A percentile compares a stretch with the other conserved stretches of the same genome.
phyloP scores from a whole-genome alignment of 441 rosid genomes.

The Hypseocharis bilobata region DNA sequence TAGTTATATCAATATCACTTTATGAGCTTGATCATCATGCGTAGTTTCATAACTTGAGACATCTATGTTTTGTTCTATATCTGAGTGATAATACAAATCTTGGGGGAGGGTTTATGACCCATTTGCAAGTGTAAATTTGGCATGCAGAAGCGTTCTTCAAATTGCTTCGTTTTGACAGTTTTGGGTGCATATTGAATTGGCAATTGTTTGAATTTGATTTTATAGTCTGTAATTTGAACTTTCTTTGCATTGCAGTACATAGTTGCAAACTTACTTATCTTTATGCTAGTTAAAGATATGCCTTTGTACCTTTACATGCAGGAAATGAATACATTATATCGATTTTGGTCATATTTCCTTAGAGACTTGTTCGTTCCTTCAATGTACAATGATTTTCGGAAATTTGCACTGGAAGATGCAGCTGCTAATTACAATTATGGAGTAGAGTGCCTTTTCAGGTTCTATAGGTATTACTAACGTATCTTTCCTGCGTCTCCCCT shows the following conservation, averaged over 20 bases:
- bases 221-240: neutral
- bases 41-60: no score
- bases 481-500: no score
- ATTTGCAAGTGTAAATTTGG: neutral
- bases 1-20: no score
- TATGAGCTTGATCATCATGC: no score
- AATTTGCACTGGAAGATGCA: slow-evolving; percentile 79
- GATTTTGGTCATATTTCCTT: slow-evolving; percentile 92
- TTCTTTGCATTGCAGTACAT: neutral
- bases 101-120: neutral
- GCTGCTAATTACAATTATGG: slow-evolving; percentile 74
- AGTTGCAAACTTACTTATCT: neutral
- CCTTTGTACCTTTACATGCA: slow-evolving; percentile 30
- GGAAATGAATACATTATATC: slow-evolving; percentile 95
- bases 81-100: neutral
- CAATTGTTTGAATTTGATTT: slow-evolving; percentile 1
- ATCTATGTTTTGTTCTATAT: neutral
- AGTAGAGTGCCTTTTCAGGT: slow-evolving; percentile 87
- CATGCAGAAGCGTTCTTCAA: neutral
- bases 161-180: no score
- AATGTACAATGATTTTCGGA: slow-evolving; percentile 77
- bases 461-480: slow-evolving; percentile 57
- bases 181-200: no score
- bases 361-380: slow-evolving; percentile 62
- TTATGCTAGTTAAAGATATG: neutral